Conservation (phyloP, 352 stramenopile genomes). For the Plasmopara muralis region DNA sequence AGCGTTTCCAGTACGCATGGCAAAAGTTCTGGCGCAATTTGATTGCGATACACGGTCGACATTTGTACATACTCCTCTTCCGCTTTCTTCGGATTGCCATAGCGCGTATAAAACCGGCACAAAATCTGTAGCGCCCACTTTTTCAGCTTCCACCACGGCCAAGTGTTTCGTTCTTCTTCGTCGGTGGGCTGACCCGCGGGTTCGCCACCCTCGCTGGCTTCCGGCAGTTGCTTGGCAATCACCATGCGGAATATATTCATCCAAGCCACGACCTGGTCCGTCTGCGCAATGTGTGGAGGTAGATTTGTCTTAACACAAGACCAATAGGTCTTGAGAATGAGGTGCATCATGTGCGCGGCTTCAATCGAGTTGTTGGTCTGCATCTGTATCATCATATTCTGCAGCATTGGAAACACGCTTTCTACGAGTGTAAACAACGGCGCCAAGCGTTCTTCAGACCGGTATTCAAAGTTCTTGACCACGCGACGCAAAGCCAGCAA, state of each 20-base stretch:
- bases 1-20: slow-evolving; percentile 87
- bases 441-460: slow-evolving; percentile 84
- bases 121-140: slow-evolving; percentile 98
- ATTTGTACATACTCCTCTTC: slow-evolving; percentile 89
- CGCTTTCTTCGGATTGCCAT: slow-evolving; percentile 94
- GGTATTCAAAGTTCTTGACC: slow-evolving; percentile 98
- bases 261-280: slow-evolving; percentile 88
- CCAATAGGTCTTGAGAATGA: slow-evolving; percentile 99
- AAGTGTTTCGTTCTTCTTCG: slow-evolving; percentile 89
- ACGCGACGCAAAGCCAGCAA: slow-evolving; percentile 93
- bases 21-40: slow-evolving; percentile 86
- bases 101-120: slow-evolving; percentile 94
- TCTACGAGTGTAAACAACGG: slow-evolving; percentile 91
- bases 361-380: slow-evolving; percentile 86
- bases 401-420: slow-evolving; percentile 90
- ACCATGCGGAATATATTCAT: slow-evolving; percentile 86
- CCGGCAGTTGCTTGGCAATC: slow-evolving; percentile 89
- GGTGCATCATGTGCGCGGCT: slow-evolving; percentile 88
- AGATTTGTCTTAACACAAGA: slow-evolving; percentile 94
- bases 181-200: slow-evolving; percentile 85
- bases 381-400: slow-evolving; percentile 86
- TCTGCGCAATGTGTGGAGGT: slow-evolving; percentile 74
- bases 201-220: slow-evolving; percentile 73
- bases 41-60: slow-evolving; percentile 89
- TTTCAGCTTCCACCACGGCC: slow-evolving; percentile 98